These are phyloP conservation scores for Artomyces pyxidatus DNA, from an alignment of 768 basidiomycete genomes.

Conservation along the genomic window DNA sequence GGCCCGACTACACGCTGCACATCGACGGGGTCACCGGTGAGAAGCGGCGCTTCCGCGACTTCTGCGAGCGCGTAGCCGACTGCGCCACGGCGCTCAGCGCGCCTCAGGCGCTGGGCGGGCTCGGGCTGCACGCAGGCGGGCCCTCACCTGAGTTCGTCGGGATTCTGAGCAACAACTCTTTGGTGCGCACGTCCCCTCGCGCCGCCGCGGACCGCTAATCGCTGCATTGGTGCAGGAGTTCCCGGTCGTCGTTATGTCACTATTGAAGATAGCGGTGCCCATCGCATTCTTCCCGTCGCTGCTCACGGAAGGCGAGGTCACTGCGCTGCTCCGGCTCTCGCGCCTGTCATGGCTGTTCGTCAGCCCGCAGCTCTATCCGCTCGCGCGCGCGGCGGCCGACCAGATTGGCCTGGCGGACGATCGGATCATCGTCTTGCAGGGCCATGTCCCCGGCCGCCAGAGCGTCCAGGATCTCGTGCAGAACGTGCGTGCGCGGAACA, in stretches of 20 bases:
- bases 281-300: slow-evolving; percentile 46
- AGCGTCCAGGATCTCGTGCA: slow-evolving; percentile 40
- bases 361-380: slow-evolving; percentile 33
- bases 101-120: slow-evolving; percentile 41
- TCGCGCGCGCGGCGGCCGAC: slow-evolving; percentile 32
- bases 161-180: slow-evolving; percentile 60
- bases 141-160: slow-evolving; percentile 52
- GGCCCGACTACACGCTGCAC: slow-evolving; percentile 48
- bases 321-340: slow-evolving; percentile 39
- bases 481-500: slow-evolving; percentile 26
- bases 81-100: slow-evolving; percentile 44
- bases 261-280: slow-evolving; percentile 42
- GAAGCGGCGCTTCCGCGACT: slow-evolving; percentile 37
- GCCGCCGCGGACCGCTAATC: not conserved
- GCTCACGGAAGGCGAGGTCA: slow-evolving; percentile 49
- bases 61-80: slow-evolving; percentile 41
- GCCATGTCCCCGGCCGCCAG: slow-evolving; percentile 30
- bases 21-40: slow-evolving; percentile 48
- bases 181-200: slow-evolving; percentile 23
- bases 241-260: slow-evolving; percentile 38
- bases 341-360: slow-evolving; percentile 48
- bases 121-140: slow-evolving; percentile 32
- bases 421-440: slow-evolving; percentile 42
- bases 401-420: slow-evolving; percentile 28
- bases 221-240: slow-evolving; percentile 47